Base-by-base conservation (phyloP, 1,284 basidiomycete species). In the Ceratobasidium sp. region DNA sequence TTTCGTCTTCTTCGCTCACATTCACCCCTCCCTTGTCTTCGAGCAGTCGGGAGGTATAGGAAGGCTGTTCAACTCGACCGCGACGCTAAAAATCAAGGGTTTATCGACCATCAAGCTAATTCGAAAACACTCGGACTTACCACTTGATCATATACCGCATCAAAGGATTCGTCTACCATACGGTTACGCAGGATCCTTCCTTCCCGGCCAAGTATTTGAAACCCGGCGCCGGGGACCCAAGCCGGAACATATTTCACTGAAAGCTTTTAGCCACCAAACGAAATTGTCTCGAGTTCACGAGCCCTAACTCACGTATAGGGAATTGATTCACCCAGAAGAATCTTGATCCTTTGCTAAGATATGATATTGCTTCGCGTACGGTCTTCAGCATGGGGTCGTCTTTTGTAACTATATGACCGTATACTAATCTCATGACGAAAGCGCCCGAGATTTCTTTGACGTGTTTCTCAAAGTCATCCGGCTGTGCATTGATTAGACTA, bases 171-270 rank as follows among this genome's bases (percentile, higher is more conserved):
- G 14, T 41, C 32, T 34, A 30, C 26, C 4, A 18, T 30, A 14
- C n/a, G 14, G n/a, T 32, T 23, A 1, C 52, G 65, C 5, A 45
- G 34, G 4, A 28, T 41, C 10, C 30, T 45, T 28, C 65, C 53
- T 23, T 57, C 23, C 26, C 43, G 23, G 14, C 14, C 65, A 12
- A 43, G 21, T 26, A 16, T 18, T 26, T 57, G 34, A 23, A 69
- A 69, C 5, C 53, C 26, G 0, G 39, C 53, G 10, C 65, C 65
- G 30, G 65, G 65, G 28, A 69, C 55, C 65, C 65, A 69, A 16
- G n/a, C 36, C 10, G 65, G 65, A 48, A 64, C 18, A 30, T 64
- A 64, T 64, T 32, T 21, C 26, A 64, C 61, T 64, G 30, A 21
- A 64, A 3, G 2, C 9, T 30, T 16, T 39, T 26, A 18, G 23